Evolutionary conservation across 2,329 filamentous ascomycete species (phyloP).

Genomic region (Chaetomiaceae sp.): DNA sequence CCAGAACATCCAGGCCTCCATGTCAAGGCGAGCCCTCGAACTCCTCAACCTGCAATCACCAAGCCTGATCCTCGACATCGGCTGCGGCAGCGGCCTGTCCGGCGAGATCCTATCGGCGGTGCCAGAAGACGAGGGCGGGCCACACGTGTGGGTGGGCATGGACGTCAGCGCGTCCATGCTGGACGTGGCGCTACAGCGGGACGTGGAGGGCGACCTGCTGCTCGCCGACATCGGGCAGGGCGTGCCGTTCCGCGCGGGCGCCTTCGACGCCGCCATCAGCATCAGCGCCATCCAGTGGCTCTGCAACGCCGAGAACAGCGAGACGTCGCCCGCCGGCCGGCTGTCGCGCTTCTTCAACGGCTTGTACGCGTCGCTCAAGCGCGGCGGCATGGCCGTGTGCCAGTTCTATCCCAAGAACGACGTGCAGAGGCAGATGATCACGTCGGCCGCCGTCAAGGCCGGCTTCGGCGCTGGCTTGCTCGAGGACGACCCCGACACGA

Average conservation of each 20-base stretch:
- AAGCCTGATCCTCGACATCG: slow-evolving; percentile 90
- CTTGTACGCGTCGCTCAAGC: slow-evolving; percentile 73
- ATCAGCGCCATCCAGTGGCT: slow-evolving; percentile 98
- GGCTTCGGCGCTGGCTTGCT: slow-evolving; percentile 93
- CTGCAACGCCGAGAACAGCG: slow-evolving; percentile 87
- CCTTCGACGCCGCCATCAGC: slow-evolving; percentile 90
- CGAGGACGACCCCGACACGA: slow-evolving; percentile 93
- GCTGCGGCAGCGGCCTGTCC: slow-evolving; percentile 89
- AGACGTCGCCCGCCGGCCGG: slow-evolving; percentile 72
- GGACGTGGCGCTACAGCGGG: slow-evolving; percentile 84
- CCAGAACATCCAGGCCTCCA: slow-evolving; percentile 86
- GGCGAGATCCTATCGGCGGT: slow-evolving; percentile 86
- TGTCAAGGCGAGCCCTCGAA: slow-evolving; percentile 89
- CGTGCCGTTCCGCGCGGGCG: slow-evolving; percentile 83
- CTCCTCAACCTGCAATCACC: slow-evolving; percentile 75
- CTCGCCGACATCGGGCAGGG: slow-evolving; percentile 94
- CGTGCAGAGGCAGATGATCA: slow-evolving; percentile 86
- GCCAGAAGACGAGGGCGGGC: slow-evolving; percentile 64
- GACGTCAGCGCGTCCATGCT: slow-evolving; percentile 95
- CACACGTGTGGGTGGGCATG: slow-evolving; percentile 96
- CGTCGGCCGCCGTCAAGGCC: slow-evolving; percentile 79
- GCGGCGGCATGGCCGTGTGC: slow-evolving; percentile 85
- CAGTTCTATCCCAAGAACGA: slow-evolving; percentile 99
- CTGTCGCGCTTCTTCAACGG: slow-evolving; percentile 87
- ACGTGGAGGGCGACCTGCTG: slow-evolving; percentile 89